These are phyloP conservation scores for Capsella bursapastoris DNA, from an alignment of 345 rosid species.

Conservation along the genomic window DNA sequence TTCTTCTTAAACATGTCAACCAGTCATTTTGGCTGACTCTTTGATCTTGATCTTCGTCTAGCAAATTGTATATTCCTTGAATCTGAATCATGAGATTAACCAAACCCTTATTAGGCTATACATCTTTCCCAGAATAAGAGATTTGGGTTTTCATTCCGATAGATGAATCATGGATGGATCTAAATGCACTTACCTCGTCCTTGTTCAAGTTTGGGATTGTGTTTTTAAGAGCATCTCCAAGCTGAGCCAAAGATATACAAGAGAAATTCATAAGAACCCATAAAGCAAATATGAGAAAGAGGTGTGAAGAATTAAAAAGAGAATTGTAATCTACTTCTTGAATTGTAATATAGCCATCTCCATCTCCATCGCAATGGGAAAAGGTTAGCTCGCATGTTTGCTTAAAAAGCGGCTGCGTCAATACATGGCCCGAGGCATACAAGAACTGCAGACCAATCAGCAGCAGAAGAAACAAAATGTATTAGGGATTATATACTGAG, in stretches of 20 bases:
- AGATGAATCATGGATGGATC: background rate
- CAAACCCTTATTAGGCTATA: background rate
- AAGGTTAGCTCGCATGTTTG: conserved; percentile 76
- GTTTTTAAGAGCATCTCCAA: conserved; percentile 59
- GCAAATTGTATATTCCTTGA: conserved; percentile 52
- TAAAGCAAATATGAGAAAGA: conserved; percentile 21
- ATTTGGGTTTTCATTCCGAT: background rate
- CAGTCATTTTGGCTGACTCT: conserved; percentile 59
- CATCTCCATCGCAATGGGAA: conserved; percentile 55
- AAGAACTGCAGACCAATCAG: conserved; percentile 66
- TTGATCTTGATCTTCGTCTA: conserved; percentile 66
- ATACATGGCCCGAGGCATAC: conserved; percentile 76
- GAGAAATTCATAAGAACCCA: conserved; percentile 25
- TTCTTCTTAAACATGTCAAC: conserved; percentile 60
- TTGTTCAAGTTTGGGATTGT: conserved; percentile 59
- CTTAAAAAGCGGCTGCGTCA: conserved; percentile 65
- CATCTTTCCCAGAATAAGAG: background rate
- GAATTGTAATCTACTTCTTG: conserved; percentile 57
- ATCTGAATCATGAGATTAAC: conserved; percentile 53
- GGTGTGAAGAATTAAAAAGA: background rate
- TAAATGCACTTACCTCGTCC: conserved; percentile 56
- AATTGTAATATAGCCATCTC: conserved; percentile 56
- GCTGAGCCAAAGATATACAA: conserved; percentile 51
- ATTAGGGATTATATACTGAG: background rate
- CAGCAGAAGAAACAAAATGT: conserved; percentile 16